These are phyloP conservation scores for Closterium sp. DNA, from an alignment of 139 green algal genomes.

Conservation along the genomic window DNA sequence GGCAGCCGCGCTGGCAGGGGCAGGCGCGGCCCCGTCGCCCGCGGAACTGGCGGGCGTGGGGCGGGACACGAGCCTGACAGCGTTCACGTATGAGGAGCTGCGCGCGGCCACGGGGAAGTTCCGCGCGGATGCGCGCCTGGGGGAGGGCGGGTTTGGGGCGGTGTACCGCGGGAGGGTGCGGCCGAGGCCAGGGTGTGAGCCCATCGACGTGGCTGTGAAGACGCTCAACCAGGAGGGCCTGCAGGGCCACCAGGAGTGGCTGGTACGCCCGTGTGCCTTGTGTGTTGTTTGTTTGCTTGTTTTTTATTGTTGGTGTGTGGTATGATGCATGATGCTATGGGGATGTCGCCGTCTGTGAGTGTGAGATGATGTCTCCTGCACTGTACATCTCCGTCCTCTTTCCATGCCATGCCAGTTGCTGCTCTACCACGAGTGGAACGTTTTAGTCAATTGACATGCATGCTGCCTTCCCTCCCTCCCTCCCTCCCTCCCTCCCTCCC, in stretches of 20 bases:
- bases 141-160: constrained; percentile 42
- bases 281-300: neutral
- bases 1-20: neutral
- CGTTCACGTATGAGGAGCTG: constrained; percentile 39
- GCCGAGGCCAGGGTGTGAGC: neutral
- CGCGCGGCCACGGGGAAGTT: constrained; percentile 22
- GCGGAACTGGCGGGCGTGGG: neutral
- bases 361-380: neutral
- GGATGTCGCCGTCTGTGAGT: too few species aligned
- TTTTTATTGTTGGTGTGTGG: too few species aligned
- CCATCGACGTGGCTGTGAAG: constrained; percentile 38
- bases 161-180: constrained; percentile 36
- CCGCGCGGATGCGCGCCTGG: constrained; percentile 22
- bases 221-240: constrained; percentile 37
- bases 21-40: neutral
- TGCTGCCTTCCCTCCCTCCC: too few species aligned
- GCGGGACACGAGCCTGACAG: neutral
- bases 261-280: constrained; percentile 27
- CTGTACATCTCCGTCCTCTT: neutral
- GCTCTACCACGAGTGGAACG: neutral
- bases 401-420: too few species aligned
- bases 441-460: neutral
- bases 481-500: too few species aligned
- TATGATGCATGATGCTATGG: too few species aligned
- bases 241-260: constrained; percentile 48